Percentiles rank a stretch among this genome's conserved stretches.
phyloP scores from a whole-genome alignment of 176 grass and related monocot genomes.

The Carex parvula region DNA sequence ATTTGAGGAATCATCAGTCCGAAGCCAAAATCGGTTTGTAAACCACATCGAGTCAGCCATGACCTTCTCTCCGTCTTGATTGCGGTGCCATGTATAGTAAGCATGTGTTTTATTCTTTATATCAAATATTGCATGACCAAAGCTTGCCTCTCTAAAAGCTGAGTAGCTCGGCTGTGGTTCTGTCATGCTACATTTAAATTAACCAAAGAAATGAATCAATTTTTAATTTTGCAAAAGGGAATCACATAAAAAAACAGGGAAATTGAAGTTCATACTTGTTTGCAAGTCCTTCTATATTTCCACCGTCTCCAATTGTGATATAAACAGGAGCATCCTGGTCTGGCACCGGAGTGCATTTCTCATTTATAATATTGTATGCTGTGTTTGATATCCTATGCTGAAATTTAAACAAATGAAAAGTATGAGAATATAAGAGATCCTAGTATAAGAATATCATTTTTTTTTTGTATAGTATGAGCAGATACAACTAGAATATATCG shows the following conservation, averaged over 20 bases:
- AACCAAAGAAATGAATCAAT: constrained; percentile 4
- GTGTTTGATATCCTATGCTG: constrained; percentile 86
- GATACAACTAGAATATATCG: not conserved
- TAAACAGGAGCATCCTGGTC: constrained; percentile 72
- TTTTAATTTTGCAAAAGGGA: not conserved
- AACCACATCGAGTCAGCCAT: constrained; percentile 74
- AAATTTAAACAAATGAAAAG: constrained; percentile 16
- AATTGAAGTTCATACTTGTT: constrained; percentile 49
- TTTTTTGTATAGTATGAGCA: not conserved
- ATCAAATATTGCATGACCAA: constrained; percentile 86
- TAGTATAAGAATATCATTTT: not conserved
- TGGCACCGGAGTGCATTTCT: constrained; percentile 45
- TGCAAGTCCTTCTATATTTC: constrained; percentile 77
- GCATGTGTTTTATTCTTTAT: constrained; percentile 92
- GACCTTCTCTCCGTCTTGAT: constrained; percentile 63
- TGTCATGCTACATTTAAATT: constrained; percentile 50
- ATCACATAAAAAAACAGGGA: not conserved
- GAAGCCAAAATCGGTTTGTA: constrained; percentile 63
- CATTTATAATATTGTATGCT: constrained; percentile 72
- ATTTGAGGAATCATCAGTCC: constrained; percentile 45
- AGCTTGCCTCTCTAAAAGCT: constrained; percentile 91
- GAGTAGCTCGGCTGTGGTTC: constrained; percentile 86
- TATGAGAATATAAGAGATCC: not conserved
- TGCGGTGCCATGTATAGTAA: constrained; percentile 82
- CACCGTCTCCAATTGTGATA: constrained; percentile 80